Evolutionary conservation across 495 filamentous ascomycete genomes (phyloP), one percentile per base, ranked within the genome.

Genomic region (Bacidia gigantensis): DNA sequence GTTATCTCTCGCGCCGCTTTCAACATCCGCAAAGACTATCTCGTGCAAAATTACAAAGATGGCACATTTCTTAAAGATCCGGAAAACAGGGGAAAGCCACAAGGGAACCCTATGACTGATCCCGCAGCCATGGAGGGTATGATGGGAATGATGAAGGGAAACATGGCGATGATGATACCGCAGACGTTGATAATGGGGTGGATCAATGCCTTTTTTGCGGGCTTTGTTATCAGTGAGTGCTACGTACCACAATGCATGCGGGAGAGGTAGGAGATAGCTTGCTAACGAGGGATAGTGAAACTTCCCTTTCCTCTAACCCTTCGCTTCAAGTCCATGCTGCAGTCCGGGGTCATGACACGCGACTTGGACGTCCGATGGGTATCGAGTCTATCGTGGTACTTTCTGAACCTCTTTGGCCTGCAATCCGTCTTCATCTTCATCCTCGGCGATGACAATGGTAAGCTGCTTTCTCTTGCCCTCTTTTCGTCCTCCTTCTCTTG

Each of bases 61-160:
- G 92, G 93, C 43, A 76, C 77, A 21, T 97, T 87, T 66, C 70
- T 98, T 24, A 96, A 95, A 66, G 86, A 90, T 58, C 89, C 87
- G 3, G 83, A 87, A 11, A 79, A 73, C 59, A 82, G 81, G 54
- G 90, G 89, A 46, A 84, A 95, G 67, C 83, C 88, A 22, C 83
- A 87, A 11, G 80, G 86, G 47, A 97, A 98, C 67, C 92, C 93
- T 18, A 89, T 97, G 86, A 84, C 82, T 29, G 92, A 98, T 67
- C 92, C 92, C n/a, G 84, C 82, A 46, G 88, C 86, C 46, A 98
- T 97, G 93, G 93, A 97, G 63, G 89, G 86, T 52, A 96, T 97
- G 90, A 97, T 97, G 92, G 90, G 90, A 52, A 94, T 94, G 88
- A 86, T 97, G 81, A 98, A 96, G 79, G 88, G 88, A 48, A 95